phyloP scores from a whole-genome alignment of 176 grass and related monocot species.

The Carex kokanica region DNA sequence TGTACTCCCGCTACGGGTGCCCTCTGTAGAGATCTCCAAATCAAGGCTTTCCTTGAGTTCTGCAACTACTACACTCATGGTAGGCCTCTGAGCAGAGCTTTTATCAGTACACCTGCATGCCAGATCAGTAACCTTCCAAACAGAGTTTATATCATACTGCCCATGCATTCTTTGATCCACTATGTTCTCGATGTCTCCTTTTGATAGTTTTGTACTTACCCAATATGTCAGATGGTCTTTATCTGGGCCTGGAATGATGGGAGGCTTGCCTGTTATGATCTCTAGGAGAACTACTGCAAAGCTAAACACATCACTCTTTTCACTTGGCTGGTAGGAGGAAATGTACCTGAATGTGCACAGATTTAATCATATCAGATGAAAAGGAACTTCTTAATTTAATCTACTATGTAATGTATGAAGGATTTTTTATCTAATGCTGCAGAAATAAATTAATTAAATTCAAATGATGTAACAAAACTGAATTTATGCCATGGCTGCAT shows the following conservation, averaged over 20 bases:
- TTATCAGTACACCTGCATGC: conserved; percentile 28
- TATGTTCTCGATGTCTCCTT: conserved; percentile 44
- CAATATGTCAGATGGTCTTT: conserved; percentile 30
- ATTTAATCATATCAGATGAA: background rate
- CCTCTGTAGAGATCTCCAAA: conserved; percentile 20
- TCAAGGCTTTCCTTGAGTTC: conserved; percentile 32
- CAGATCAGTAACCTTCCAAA: conserved; percentile 36
- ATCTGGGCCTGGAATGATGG: background rate
- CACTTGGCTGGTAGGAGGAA: too few species aligned
- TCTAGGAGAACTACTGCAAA: conserved; percentile 49
- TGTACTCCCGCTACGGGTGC: background rate
- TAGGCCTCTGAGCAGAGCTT: conserved; percentile 18
- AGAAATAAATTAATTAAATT: too few species aligned
- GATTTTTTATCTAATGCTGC: too few species aligned
- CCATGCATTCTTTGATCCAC: conserved; percentile 32
- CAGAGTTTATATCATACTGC: conserved; percentile 44
- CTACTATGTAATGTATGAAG: too few species aligned
- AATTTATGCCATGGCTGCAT: too few species aligned
- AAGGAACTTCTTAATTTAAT: too few species aligned
- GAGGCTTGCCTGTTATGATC: conserved; percentile 37
- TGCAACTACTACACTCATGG: conserved; percentile 21
- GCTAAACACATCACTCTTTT: conserved; percentile 54
- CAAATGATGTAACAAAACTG: too few species aligned
- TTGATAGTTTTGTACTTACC: conserved; percentile 29
- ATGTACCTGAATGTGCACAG: conserved; percentile 30